Evolutionary conservation across 108 stramenopile species (phyloP), one percentile per base, ranked within the genome.

Genomic region (Fragilariopsis cylindrus): DNA sequence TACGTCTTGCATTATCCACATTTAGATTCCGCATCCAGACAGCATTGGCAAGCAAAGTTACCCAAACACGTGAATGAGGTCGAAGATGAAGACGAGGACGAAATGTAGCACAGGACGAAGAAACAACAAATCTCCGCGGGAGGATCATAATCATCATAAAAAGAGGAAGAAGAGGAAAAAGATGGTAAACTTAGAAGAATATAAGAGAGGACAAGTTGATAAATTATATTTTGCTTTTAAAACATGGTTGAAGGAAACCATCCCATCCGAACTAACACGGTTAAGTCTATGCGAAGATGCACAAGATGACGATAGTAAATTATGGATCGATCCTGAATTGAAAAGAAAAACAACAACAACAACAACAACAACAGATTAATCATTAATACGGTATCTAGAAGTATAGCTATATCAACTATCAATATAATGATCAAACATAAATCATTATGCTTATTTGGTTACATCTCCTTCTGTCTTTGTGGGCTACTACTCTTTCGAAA

Each of bases 1-100:
- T 94, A 87, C 69, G 69, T 91, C 3, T 75, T 90, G 16, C 93
- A 94, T 57, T 94, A 94, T 76, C 93, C 93, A 42, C 93, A 94
- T 71, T 73, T 90, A 70, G 87, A 89, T 76, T 88, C 87, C 9
- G 66, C 57, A 21, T 73, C 89, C 1, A 79, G 91, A 47, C 45
- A 76, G 69, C 60, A 79, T 57, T 94, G 93, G 93, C 91, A 92
- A 56, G 86, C 30, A 30, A 9, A 90, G 60, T 82, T 79, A 45
- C 85, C 84, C 3, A 68, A 85, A 6, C 65, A 75, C 49, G 30
- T 84, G 41, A 48, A 70, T 1, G 56, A 13, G 42, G 7, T 63
- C 18, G 5, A 41, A 13, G 18, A 40, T 2, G 21, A 19, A 41
- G 40, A 54, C 11, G 40, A 48, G 21, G 39, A 60, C 21, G 60